Percentiles rank a stretch among this genome's conserved stretches.
Conservation (phyloP, 371 early-diverging fungal genomes). For the Rhizopus sp. region DNA sequence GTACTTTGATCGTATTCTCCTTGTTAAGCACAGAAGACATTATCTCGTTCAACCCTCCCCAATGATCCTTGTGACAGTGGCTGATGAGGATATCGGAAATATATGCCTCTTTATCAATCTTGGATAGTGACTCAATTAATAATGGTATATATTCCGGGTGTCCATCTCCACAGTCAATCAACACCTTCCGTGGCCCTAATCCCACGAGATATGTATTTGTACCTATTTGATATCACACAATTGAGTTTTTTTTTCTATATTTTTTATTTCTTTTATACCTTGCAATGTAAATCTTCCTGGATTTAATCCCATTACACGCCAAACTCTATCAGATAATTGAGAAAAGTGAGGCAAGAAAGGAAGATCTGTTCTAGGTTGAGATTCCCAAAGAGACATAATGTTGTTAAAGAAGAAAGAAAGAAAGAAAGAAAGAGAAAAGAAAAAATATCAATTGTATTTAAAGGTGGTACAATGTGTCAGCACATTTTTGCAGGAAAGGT, state of each 20-base stretch:
- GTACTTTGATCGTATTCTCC: slow-evolving; percentile 25
- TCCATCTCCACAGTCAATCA: slow-evolving; percentile 83
- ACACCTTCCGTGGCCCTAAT: slow-evolving; percentile 57
- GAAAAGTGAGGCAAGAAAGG: slow-evolving; percentile 43
- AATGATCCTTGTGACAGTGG: slow-evolving; percentile 84
- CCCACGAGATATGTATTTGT: slow-evolving; percentile 87
- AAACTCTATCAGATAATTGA: slow-evolving; percentile 52
- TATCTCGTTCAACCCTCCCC: slow-evolving; percentile 66
- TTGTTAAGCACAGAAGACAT: slow-evolving; percentile 31
- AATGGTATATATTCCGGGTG: slow-evolving; percentile 60
- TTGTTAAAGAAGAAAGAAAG: neutral
- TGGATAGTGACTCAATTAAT: slow-evolving; percentile 47
- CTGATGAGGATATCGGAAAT: slow-evolving; percentile 75
- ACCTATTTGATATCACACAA: slow-evolving; percentile 69
- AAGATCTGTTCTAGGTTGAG: slow-evolving; percentile 14
- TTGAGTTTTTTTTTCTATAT: neutral
- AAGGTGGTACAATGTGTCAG: too few relatives aligned
- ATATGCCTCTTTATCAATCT: slow-evolving; percentile 40
- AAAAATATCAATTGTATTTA: too few relatives aligned
- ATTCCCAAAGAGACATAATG: slow-evolving; percentile 12
- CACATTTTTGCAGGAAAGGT: too few relatives aligned
- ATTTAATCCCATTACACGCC: slow-evolving; percentile 73
- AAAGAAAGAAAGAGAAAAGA: too few relatives aligned
- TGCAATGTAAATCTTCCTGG: slow-evolving; percentile 80
- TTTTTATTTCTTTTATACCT: slow-evolving; percentile 41